Conservation (phyloP, 306 rosid species). For the Abrus precatorius region DNA sequence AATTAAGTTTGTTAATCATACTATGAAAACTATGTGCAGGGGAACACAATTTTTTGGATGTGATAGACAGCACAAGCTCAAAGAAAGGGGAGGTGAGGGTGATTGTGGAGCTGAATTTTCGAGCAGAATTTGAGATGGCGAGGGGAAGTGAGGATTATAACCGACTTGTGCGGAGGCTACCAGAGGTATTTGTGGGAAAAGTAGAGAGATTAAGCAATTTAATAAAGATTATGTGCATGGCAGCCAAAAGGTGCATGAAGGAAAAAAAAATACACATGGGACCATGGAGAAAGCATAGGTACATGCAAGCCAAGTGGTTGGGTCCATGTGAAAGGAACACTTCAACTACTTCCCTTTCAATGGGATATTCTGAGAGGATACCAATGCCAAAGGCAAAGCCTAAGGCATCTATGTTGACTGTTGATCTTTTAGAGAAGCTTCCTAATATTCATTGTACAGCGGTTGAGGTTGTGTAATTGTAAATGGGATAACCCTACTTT, state of each 20-base stretch:
- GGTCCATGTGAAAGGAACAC: slow-evolving; percentile 75
- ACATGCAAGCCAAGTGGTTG: slow-evolving; percentile 92
- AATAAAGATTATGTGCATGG: slow-evolving; percentile 70
- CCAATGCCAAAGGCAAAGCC: slow-evolving; percentile 58
- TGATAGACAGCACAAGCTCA: slow-evolving; percentile 60
- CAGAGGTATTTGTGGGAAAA: slow-evolving; percentile 87
- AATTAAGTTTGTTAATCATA: slow-evolving; percentile 7
- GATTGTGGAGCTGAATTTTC: slow-evolving; percentile 75
- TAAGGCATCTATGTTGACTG: slow-evolving; percentile 82
- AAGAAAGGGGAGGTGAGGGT: slow-evolving; percentile 77
- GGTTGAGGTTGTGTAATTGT: slow-evolving; percentile 64
- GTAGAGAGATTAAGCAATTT: slow-evolving; percentile 68
- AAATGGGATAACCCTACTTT: background rate
- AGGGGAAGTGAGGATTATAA: slow-evolving; percentile 73
- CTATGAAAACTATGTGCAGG: slow-evolving; percentile 51
- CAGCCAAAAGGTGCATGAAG: slow-evolving; percentile 85
- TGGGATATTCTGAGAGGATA: slow-evolving; percentile 36
- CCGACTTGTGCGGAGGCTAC: slow-evolving; percentile 61
- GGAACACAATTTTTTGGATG: slow-evolving; percentile 81
- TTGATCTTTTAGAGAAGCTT: slow-evolving; percentile 76
- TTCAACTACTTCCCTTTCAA: slow-evolving; percentile 48
- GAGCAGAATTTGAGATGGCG: slow-evolving; percentile 89
- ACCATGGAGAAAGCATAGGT: slow-evolving; percentile 90
- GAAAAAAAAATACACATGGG: slow-evolving; percentile 91
- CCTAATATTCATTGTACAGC: slow-evolving; percentile 63